Evolutionary conservation across 768 basidiomycete species (phyloP).

Genomic region (Lactarius vividus): DNA sequence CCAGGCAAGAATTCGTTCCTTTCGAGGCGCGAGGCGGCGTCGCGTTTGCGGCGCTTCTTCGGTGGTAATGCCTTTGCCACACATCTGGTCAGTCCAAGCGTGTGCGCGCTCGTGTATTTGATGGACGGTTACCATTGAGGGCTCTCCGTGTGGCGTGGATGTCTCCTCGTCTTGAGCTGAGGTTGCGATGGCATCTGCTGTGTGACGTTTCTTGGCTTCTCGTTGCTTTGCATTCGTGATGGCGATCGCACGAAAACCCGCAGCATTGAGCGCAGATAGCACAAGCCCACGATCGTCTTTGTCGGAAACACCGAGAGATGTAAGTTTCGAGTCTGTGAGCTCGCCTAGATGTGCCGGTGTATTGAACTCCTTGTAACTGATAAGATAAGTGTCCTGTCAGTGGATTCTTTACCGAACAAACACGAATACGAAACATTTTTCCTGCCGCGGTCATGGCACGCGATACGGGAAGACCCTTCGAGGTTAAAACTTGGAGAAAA

Average conservation of each 20-base stretch:
- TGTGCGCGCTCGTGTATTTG: not conserved
- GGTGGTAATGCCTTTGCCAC: conserved; percentile 34
- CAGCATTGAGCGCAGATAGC: conserved; percentile 58
- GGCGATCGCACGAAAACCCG: conserved; percentile 47
- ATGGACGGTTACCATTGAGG: conserved; percentile 15
- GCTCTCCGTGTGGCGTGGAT: not conserved
- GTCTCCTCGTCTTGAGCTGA: not conserved
- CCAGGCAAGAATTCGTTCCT: conserved; percentile 66
- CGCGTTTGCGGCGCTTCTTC: conserved; percentile 56
- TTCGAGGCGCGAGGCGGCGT: conserved; percentile 35
- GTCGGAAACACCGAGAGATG: conserved; percentile 53
- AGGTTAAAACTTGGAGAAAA: conserved; percentile 36
- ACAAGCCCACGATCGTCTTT: conserved; percentile 64
- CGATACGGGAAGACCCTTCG: conserved; percentile 31
- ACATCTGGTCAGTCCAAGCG: not conserved
- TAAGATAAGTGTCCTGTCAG: not conserved
- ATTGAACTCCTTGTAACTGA: conserved; percentile 70
- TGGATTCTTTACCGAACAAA: not conserved
- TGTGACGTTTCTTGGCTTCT: conserved; percentile 26
- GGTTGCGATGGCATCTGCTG: conserved; percentile 7
- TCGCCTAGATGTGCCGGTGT: conserved; percentile 55
- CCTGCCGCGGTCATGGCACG: conserved; percentile 37
- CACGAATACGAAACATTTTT: conserved; percentile 33
- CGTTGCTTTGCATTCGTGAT: conserved; percentile 17
- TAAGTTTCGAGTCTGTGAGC: conserved; percentile 60